Evolutionary conservation across 495 filamentous ascomycete genomes (phyloP).

Genomic region (Cercophora newfieldiana): DNA sequence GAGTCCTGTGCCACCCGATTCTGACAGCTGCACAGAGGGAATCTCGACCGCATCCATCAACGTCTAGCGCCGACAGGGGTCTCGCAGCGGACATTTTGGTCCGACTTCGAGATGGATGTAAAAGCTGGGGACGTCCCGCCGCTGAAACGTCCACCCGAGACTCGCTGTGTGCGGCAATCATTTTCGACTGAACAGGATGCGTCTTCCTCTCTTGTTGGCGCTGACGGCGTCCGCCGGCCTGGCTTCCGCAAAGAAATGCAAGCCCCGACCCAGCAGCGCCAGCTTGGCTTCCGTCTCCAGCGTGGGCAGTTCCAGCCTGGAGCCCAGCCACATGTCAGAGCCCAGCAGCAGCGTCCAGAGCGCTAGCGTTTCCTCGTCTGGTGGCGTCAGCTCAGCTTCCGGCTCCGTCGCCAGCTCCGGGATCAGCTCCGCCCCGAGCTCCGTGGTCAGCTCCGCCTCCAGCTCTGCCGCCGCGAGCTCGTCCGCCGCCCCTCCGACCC

Average conservation of each 20-base stretch:
- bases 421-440: background rate
- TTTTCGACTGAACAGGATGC: background rate
- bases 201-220: background rate
- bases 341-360: background rate
- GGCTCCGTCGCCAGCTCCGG: background rate
- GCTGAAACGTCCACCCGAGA: background rate
- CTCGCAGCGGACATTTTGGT: background rate
- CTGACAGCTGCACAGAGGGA: background rate
- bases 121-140: background rate
- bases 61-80: background rate
- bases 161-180: no score
- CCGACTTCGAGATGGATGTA: no score
- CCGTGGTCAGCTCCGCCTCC: background rate
- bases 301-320: background rate
- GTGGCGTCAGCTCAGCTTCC: background rate
- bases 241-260: background rate
- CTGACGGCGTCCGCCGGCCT: background rate
- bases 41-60: background rate
- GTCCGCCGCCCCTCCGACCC: background rate
- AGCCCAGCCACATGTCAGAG: background rate
- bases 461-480: background rate
- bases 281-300: background rate
- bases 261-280: background rate
- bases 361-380: background rate
- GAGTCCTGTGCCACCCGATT: no score